Base-by-base conservation (phyloP, 108 stramenopile species). In the Licmophora abbreviata region DNA sequence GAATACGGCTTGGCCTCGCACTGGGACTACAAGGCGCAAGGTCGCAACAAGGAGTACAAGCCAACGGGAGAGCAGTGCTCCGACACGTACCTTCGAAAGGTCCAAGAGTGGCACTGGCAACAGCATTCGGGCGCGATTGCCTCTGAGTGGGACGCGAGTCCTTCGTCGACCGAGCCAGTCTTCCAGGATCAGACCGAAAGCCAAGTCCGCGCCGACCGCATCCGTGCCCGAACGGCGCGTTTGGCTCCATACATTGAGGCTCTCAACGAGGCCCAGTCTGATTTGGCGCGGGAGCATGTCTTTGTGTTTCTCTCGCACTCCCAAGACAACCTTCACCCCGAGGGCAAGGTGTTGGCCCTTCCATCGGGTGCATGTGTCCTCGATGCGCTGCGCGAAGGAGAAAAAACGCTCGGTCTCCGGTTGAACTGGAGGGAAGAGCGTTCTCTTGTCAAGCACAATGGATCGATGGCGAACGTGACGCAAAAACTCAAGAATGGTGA, bases 231-330 rank as follows among this genome's bases (percentile, higher is more conserved):
- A 11, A 80, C 79, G 38, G 46, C 74, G 29, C 52, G 67, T 18
- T 44, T 88, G 30, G 74, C 76, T n/a, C 86, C 86, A 0, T 88
- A 88, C 60, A 63, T 88, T 44, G 71, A 88, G 64, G 80, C 86
- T 30, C 44, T 88, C 43, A 76, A 62, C 15, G 73, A 58, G 17
- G 77, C 76, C 22, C 81, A 83, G 58, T 69, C 68, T 8, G 75
- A 88, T 27, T 57, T 88, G 59, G 63, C 71, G 18, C 70, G 86
- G 7, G 75, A 83, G 45, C 59, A 76, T 52, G 86, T 88, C 32
- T 83, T 75, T 69, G 71, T 81, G 24, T 83, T 88, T 64, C 62
- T 88, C 30, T 42, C 67, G 36, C 31, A 44, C 1, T 59, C 55
- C 37, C 31, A 44, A 15, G 30, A 57, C 18, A 37, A 43, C 10